Conservation (phyloP, 2,329 filamentous ascomycete species). For the Arthrinium phaeospermum region DNA sequence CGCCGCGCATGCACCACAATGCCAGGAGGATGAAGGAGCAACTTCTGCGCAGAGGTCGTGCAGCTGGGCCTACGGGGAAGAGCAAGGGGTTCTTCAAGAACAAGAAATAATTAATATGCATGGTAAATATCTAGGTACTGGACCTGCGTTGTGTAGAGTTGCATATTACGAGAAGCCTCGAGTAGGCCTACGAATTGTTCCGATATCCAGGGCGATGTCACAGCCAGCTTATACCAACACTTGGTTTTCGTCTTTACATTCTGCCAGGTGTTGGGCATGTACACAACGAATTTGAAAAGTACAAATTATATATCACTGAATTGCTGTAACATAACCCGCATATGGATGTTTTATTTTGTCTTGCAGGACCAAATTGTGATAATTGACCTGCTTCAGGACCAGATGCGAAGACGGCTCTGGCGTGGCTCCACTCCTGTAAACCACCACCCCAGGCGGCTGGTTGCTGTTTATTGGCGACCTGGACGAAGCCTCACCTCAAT, state of each 20-base stretch:
- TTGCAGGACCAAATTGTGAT: neutral
- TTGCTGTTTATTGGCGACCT: neutral
- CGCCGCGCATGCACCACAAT: constrained; percentile 53
- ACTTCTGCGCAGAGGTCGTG: constrained; percentile 52
- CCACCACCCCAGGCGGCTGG: neutral
- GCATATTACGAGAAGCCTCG: neutral
- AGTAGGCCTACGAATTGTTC: neutral
- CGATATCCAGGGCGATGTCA: neutral
- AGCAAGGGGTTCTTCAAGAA: constrained; percentile 53
- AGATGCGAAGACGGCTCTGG: neutral
- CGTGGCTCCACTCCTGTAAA: constrained; percentile 1
- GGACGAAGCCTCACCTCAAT: neutral
- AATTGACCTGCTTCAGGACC: neutral
- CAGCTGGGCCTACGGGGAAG: constrained; percentile 36
- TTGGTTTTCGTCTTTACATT: neutral
- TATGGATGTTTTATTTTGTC: neutral
- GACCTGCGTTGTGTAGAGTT: neutral
- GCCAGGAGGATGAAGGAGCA: constrained; percentile 49
- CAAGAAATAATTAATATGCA: constrained; percentile 26
- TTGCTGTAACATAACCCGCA: too few relatives aligned
- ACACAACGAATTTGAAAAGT: neutral
- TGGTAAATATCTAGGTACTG: neutral
- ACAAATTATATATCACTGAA: neutral
- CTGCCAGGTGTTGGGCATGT: neutral
- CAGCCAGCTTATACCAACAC: neutral